phyloP scores from a whole-genome alignment of 257 asterid genomes.

The Capsicum rhomboideum region DNA sequence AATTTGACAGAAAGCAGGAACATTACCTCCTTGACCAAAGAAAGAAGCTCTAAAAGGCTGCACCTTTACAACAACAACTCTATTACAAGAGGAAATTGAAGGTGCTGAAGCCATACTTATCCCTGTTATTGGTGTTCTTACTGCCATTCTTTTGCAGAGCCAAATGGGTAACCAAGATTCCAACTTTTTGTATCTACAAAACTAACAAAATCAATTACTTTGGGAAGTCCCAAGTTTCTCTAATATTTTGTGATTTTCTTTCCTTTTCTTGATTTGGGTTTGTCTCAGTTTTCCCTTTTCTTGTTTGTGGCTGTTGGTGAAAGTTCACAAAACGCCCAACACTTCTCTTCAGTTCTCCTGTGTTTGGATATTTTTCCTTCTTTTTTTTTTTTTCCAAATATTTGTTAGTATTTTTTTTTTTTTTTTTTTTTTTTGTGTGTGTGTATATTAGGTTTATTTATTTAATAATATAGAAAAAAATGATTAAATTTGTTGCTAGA shows the following conservation, averaged over 20 bases:
- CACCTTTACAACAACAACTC: slow-evolving; percentile 27
- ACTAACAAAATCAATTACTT: neutral
- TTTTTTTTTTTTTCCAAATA: neutral
- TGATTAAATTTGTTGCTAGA: neutral
- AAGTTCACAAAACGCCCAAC: neutral
- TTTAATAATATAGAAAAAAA: neutral
- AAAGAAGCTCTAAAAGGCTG: slow-evolving; percentile 39
- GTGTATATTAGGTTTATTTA: neutral
- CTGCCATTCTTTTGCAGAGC: slow-evolving; percentile 29
- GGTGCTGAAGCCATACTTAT: slow-evolving; percentile 43
- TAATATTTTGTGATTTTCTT: neutral
- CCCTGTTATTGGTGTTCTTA: slow-evolving; percentile 47
- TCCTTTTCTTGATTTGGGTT: neutral
- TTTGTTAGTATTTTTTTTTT: too few species aligned
- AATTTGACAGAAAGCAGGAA: neutral
- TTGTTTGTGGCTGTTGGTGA: slow-evolving; percentile 4
- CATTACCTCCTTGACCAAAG: slow-evolving; percentile 68
- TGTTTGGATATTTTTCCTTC: neutral
- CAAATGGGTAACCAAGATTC: neutral
- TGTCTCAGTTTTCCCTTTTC: neutral
- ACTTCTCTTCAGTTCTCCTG: neutral
- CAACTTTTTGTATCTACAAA: neutral
- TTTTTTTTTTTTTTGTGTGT: neutral
- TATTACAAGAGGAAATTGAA: slow-evolving; percentile 39
- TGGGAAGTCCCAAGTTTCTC: too few species aligned